Base-by-base conservation (phyloP, 192 early-diverging fungal genomes). In the Blastocladiella britannica region DNA sequence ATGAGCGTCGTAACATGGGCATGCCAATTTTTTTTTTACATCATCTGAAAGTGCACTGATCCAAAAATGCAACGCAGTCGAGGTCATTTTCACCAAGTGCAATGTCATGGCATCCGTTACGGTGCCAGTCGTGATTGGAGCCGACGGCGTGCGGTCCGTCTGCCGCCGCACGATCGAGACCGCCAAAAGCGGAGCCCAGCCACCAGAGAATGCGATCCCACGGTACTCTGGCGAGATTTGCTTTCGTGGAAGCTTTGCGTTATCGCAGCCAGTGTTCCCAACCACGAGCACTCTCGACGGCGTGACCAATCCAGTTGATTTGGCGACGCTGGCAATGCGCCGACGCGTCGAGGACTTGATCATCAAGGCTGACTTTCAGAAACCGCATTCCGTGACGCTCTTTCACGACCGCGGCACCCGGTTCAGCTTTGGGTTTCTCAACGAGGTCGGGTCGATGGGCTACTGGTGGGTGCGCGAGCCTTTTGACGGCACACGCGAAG, bases 381-480 rank as follows among this genome's bases (percentile, higher is more conserved):
- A 47, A 4, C 37, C 37, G 15, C 12, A 47, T 4, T 47, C 37
- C 15, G n/a, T 20, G 37, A 20, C 37, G 5, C 37, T 47, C 15
- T 47, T 20, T 20, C n/a, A 20, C n/a, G 37, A 20, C 37, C 15
- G n/a, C 4, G n/a, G n/a, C 37, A 9, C 15, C 15, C 37, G 37
- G 15, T 20, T 9, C n/a, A 20, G 15, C 1, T 47, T 9, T 9
- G 37, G 37, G 37, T 47, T 47, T 20, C 9, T 47, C 15, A 47
- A 47, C 37, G 37, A 47, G 37, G 37, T 20, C 37, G 37, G 37
- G 2, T 20, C 37, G 15, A 20, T 20, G 15, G 37, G 15, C 37
- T 47, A 47, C 37, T 47, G 37, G 37, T 47, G 37, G 37, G 37
- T 47, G 37, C 37, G 37, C 37, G 37, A 47, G 37, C n/a, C 37